Evolutionary conservation across 2,329 filamentous ascomycete species (phyloP).

Genomic region (Lizonia empirigonia): DNA sequence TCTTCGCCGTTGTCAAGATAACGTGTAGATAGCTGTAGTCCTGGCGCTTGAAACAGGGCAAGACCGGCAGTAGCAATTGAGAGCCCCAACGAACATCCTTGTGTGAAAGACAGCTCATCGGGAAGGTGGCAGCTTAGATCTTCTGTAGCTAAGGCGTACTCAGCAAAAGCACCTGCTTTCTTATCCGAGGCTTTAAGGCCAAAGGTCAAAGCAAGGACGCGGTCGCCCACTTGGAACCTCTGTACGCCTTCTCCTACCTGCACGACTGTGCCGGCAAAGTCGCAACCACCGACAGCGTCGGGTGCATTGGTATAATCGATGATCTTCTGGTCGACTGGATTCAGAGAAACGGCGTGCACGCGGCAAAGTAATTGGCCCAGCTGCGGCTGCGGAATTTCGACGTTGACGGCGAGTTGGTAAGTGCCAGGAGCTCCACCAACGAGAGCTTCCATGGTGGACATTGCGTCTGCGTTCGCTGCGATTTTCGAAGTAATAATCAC

Average conservation of each 20-base stretch:
- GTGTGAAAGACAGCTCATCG: neutral
- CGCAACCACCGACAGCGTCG: neutral
- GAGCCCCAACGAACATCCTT: neutral
- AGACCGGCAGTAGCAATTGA: neutral
- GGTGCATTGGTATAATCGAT: neutral
- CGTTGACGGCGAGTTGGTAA: neutral
- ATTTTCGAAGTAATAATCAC: too few species aligned
- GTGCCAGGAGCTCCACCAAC: too few species aligned
- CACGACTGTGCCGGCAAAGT: neutral
- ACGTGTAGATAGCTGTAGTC: neutral
- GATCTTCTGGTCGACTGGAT: neutral
- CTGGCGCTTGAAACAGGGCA: neutral
- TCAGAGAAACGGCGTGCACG: neutral
- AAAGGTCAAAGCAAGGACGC: neutral
- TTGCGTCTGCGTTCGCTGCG: too few species aligned
- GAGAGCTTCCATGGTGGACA: too few species aligned
- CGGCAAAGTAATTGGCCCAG: neutral
- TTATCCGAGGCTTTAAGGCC: neutral
- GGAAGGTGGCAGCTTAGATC: neutral
- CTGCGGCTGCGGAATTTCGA: neutral
- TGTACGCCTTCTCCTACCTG: neutral
- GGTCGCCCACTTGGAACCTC: neutral
- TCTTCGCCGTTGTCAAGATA: neutral
- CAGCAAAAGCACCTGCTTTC: neutral
- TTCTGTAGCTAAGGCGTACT: neutral